Base-by-base conservation (phyloP, 805 yeast genomes). In the Yamadazyma laniorum region DNA sequence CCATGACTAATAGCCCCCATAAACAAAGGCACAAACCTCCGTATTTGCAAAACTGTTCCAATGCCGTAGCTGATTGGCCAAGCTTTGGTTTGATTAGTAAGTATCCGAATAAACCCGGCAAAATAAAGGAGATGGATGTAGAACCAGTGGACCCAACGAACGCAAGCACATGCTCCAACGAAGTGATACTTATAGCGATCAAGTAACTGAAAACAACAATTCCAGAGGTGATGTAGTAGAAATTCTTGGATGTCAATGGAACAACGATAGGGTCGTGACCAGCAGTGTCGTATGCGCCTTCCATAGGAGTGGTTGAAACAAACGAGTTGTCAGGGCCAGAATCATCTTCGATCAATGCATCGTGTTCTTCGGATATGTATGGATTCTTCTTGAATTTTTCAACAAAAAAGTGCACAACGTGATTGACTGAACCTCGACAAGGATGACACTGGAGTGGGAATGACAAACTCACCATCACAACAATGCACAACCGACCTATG, bases 71-170 rank as follows among this genome's bases (percentile, higher is more conserved):
- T 25, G 44, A 43, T 9, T 56, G 52, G 1, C 61, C 64, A 32
- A 50, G 47, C 14, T 59, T 37, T 5, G 70, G 67, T 36, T 56
- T 70, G n/a, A 77, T 68, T 39, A 77, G 57, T 54, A 79, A 73
- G 54, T 63, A 84, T 0, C 91, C 91, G 57, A 84, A 85, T 40
- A 80, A 63, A 0, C 95, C 93, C 0, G 95, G 95, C 29, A 85
- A 65, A 7, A 83, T 82, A 57, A 84, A 85, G 17, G 88, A 79
- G 35, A 85, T 85, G 18, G 87, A 68, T 0, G 90, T 85, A 4
- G 90, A 85, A 0, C 95, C 95, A 0, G 93, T 85, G 4, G 90
- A 83, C 3, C 95, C 95, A 7, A 85, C 89, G 36, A 85, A 63
- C 1, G 91, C 78, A 33, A 85, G 59, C 3, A 85, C 84, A 25